Evolutionary conservation across 257 asterid species (phyloP).

Genomic region (Solanum neorickii): DNA sequence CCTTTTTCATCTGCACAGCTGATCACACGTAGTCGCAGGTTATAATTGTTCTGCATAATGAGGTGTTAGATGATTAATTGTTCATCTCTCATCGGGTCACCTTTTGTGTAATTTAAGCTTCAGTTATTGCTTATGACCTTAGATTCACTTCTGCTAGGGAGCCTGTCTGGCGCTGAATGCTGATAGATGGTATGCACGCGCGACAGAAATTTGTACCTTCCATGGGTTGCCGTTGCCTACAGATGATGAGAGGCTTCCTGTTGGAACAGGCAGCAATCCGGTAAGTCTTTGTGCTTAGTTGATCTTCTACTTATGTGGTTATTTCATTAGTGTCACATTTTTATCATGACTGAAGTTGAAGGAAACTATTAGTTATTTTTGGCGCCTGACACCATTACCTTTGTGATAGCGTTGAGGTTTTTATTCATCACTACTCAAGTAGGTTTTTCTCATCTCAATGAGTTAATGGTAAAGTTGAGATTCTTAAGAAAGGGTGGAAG

Average conservation of each 20-base stretch:
- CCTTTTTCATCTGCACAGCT: background rate
- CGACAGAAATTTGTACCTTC: slow-evolving; percentile 56
- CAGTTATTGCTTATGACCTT: slow-evolving; percentile 6
- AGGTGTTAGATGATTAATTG: background rate
- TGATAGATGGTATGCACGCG: slow-evolving; percentile 63
- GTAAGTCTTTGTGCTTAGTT: slow-evolving; percentile 37
- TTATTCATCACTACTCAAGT: background rate
- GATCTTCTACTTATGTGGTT: background rate
- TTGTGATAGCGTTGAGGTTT: background rate
- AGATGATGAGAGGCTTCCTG: slow-evolving; percentile 86
- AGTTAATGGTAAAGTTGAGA: background rate
- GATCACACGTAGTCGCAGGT: background rate
- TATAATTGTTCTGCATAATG: background rate
- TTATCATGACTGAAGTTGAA: background rate
- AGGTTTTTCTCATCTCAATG: background rate
- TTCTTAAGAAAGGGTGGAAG: background rate
- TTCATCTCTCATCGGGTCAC: background rate
- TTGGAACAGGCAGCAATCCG: slow-evolving; percentile 98
- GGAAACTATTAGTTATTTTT: background rate
- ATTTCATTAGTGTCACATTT: background rate
- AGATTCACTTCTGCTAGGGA: slow-evolving; percentile 43
- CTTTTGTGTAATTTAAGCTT: slow-evolving; percentile 6
- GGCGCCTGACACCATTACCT: background rate
- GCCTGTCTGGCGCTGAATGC: slow-evolving; percentile 89
- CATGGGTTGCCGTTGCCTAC: slow-evolving; percentile 55